Conservation (phyloP, 805 yeast species). For the Dipodascus geniculatus region DNA sequence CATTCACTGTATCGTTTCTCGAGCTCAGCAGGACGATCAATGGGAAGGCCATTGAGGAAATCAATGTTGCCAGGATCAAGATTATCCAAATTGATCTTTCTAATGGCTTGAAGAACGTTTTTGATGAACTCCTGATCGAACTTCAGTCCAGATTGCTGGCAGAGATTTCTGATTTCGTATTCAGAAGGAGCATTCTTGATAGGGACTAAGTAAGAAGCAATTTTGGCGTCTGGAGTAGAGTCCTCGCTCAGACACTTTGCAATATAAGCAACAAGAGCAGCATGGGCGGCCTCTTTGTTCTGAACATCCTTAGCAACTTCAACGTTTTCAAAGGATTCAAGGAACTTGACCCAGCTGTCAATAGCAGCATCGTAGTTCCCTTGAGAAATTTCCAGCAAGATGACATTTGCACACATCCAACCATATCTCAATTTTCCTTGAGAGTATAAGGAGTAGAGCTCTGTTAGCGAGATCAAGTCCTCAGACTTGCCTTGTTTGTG, state of each 20-base stretch:
- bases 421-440: conserved; percentile 10
- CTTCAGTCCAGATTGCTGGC: conserved; percentile 2
- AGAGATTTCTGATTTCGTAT: conserved; percentile 8
- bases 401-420: conserved; percentile 17
- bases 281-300: conserved; percentile 21
- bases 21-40: conserved; percentile 18
- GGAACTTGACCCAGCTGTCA: conserved; percentile 24
- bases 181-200: conserved; percentile 16
- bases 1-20: conserved; percentile 19
- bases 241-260: conserved; percentile 12
- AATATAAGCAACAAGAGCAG: conserved; percentile 25
- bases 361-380: conserved; percentile 19
- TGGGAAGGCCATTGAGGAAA: conserved; percentile 14
- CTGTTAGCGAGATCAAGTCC: not conserved
- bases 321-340: conserved; percentile 18
- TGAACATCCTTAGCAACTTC: conserved; percentile 12
- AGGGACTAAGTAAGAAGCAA: conserved; percentile 22
- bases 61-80: conserved; percentile 13
- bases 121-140: conserved; percentile 5
- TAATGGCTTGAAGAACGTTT: conserved; percentile 9
- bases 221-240: conserved; percentile 15
- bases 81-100: conserved; percentile 8
- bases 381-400: conserved; percentile 15
- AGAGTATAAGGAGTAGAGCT: conserved; percentile 7
- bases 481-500: not conserved